phyloP scores from a whole-genome alignment of 2,329 filamentous ascomycete species.

The Microdochium bolleyi region DNA sequence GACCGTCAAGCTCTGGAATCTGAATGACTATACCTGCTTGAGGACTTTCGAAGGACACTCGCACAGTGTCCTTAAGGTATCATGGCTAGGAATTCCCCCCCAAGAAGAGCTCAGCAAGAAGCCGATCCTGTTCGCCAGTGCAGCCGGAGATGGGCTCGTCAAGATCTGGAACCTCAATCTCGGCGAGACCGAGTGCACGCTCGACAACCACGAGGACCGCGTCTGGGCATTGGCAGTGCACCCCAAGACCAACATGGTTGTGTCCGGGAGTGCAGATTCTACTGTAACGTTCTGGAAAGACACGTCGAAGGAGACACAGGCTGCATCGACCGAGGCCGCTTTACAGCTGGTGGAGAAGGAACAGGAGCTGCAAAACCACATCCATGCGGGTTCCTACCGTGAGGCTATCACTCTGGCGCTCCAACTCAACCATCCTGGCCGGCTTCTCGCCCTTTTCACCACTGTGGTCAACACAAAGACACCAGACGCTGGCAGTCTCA shows the following conservation, averaged over 20 bases:
- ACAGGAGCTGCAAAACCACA: constrained; percentile 88
- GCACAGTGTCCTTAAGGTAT: constrained; percentile 88
- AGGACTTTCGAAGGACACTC: constrained; percentile 94
- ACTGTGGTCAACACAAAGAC: constrained; percentile 59
- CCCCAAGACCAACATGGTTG: constrained; percentile 60
- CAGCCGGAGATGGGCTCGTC: constrained; percentile 88
- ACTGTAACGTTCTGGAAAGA: constrained; percentile 95
- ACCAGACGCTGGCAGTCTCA: constrained; percentile 55
- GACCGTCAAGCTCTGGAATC: constrained; percentile 89
- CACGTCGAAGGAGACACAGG: constrained; percentile 73
- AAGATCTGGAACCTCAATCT: constrained; percentile 91
- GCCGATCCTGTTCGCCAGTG: constrained; percentile 69
- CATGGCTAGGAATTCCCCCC: constrained; percentile 63
- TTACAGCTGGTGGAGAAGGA: constrained; percentile 85
- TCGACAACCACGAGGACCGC: constrained; percentile 95
- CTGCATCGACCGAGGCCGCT: constrained; percentile 64
- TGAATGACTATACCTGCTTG: constrained; percentile 86
- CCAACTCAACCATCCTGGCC: constrained; percentile 87
- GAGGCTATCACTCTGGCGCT: constrained; percentile 89
- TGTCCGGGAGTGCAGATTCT: constrained; percentile 87
- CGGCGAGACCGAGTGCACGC: constrained; percentile 78
- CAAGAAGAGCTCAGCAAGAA: constrained; percentile 45
- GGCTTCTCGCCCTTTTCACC: constrained; percentile 77
- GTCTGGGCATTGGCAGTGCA: constrained; percentile 85
- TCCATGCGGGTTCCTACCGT: constrained; percentile 78